Base-by-base conservation (phyloP, 73 alveolate species). In the Paramecium pentaurelia region DNA sequence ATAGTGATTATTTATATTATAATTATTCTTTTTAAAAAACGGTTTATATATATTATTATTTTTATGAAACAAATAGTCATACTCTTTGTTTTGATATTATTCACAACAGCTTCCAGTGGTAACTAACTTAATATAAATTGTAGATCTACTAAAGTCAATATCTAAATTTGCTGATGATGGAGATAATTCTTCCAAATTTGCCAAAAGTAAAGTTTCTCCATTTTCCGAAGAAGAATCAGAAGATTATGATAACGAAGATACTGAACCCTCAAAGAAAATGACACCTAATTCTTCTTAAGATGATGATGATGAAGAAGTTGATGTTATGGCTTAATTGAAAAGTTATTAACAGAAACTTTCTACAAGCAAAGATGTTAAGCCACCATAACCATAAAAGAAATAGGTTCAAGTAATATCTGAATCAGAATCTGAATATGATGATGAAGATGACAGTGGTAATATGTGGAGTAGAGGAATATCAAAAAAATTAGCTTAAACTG, bases 261-360 rank as follows among this genome's bases (percentile, higher is more conserved):
- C 18, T 44, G 54, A 25, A 10, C 20, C 51, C 18, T 10, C 77
- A 20, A 45, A 80, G 58, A 42, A 25, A 22, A 75, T 30, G 16
- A 4, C 75, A 20, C 16, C 27, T 4, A 45, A 80, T n/a, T 37
- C 38, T n/a, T 37, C 27, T 28, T 28, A 22, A 25, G 68, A 20
- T 8, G 91, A 80, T 1, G 77, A 80, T 45, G 91, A 80, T 27
- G 73, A 80, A 2, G 75, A 25, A 27, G 44, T 80, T 27, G 91
- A 80, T 80, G 91, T 80, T 22, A 80, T 80, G 91, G 47, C 91
- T 12, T 47, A 80, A 80, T 49, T 80, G 34, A 80, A 80, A 36
- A 80, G 73, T 80, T 80, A 80, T n/a, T 47, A 80, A 80, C 42
- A 80, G 45, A 80, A 80, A 47, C 20, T 80, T 7, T 80, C 91